phyloP scores from a whole-genome alignment of 2,329 filamentous ascomycete genomes.

The Penicillium freii region DNA sequence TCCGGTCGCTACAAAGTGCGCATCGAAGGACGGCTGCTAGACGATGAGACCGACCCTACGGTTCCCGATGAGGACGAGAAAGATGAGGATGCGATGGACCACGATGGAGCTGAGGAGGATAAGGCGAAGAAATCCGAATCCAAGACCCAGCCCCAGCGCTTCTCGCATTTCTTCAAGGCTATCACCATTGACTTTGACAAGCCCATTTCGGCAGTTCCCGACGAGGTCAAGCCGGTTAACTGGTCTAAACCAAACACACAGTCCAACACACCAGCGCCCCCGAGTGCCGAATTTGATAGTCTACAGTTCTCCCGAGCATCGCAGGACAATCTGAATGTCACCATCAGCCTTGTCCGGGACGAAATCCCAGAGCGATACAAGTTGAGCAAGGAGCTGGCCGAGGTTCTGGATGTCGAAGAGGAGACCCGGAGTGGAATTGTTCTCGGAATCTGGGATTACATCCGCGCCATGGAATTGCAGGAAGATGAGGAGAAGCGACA shows the following conservation, averaged over 20 bases:
- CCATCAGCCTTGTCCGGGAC: slow-evolving; percentile 79
- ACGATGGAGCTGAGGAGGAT: slow-evolving; percentile 48
- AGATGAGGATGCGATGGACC: slow-evolving; percentile 57
- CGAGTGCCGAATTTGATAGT: slow-evolving; percentile 79
- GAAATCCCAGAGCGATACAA: slow-evolving; percentile 83
- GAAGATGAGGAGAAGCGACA: slow-evolving; percentile 94
- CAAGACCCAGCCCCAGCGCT: slow-evolving; percentile 39
- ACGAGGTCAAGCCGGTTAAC: slow-evolving; percentile 58
- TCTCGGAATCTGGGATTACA: slow-evolving; percentile 94
- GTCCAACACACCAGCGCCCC: slow-evolving; percentile 54
- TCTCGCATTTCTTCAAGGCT: slow-evolving; percentile 53
- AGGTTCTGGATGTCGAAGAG: slow-evolving; percentile 81
- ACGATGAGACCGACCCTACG: slow-evolving; percentile 60
- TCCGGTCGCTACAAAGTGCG: slow-evolving; percentile 71
- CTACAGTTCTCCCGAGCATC: slow-evolving; percentile 87
- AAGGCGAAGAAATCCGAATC: slow-evolving; percentile 30
- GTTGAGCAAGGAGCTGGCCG: slow-evolving; percentile 73
- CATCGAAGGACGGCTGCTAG: slow-evolving; percentile 82
- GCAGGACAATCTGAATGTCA: slow-evolving; percentile 90
- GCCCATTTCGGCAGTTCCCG: slow-evolving; percentile 39
- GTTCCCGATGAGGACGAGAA: slow-evolving; percentile 49
- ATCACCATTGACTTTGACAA: slow-evolving; percentile 54
- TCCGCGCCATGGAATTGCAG: slow-evolving; percentile 78
- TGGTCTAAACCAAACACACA: slow-evolving; percentile 76
- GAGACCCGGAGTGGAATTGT: slow-evolving; percentile 85